Base-by-base conservation (phyloP, 257 asterid species). In the Marsdenia floribunda region DNA sequence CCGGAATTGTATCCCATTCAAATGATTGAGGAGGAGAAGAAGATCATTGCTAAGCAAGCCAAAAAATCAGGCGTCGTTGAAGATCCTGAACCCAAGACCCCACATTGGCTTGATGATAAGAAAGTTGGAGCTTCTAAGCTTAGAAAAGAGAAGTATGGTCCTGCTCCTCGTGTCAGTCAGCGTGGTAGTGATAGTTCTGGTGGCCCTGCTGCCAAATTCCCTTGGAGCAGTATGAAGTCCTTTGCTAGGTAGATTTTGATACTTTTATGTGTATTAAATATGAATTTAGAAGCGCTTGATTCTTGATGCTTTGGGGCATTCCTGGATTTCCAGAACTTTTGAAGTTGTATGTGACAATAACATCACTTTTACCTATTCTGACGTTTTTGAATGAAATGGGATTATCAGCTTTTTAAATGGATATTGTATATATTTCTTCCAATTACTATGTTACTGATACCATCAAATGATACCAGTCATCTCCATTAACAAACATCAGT, bases 91-190 rank as follows among this genome's bases (percentile, higher is more conserved):
- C 90, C 88, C 50, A 89, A 84, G 91, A 84, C 83, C 76, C 83
- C 90, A 22, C 99, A 92, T 81, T 94, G 99, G 99, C 96, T 94
- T 50, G 97, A 92, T 35, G 90, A 88, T 65, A 83, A 77, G 80
- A 82, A 76, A 69, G 86, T 73, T 46, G 80, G 66, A 6, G n/a
- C 57, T 22, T 53, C 26, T 38, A 65, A 73, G 69, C 47, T 68
- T 35, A 81, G 88, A 65, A 70, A 29, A 33, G 82, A 80, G 87
- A 68, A 74, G 79, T 83, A 84, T 5, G 77, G 74, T 82, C 24
- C 77, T 13, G 6, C 53, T 47, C 68, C 72, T 57, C 54, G 61
- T 24, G 78, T 60, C 10, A 76, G 60, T 18, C 79, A 78, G 67
- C 70, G 57, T 70, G 66, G 55, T 67, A 71, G 75, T 37, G 68